Conservation (phyloP, 306 rosid genomes). For the Echinosophora koreensis region DNA sequence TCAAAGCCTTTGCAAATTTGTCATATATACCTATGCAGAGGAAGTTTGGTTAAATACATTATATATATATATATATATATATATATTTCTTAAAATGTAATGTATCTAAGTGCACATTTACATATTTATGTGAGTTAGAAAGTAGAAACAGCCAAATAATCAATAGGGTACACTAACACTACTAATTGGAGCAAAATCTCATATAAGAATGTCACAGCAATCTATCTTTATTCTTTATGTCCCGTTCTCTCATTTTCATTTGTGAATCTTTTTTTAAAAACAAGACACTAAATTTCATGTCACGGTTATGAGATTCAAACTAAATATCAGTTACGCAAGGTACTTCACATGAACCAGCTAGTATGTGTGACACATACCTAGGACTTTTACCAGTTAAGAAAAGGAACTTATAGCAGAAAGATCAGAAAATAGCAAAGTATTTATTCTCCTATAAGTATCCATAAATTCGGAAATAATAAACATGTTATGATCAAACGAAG, state of each 20-base stretch:
- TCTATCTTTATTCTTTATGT: constrained; percentile 1
- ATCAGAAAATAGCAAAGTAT: constrained; percentile 18
- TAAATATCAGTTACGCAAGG: constrained; percentile 18
- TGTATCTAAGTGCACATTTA: constrained; percentile 37
- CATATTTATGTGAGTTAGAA: constrained; percentile 6
- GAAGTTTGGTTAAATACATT: constrained; percentile 30
- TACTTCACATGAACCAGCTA: constrained; percentile 28
- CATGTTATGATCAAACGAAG: constrained; percentile 21
- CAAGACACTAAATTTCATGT: neutral
- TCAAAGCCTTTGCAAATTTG: constrained; percentile 75
- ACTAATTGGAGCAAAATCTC: constrained; percentile 23
- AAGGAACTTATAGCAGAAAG: constrained; percentile 33
- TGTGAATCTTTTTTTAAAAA: neutral
- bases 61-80: too few relatives aligned
- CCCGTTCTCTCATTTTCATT: constrained; percentile 23
- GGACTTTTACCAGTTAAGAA: constrained; percentile 2
- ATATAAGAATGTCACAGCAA: constrained; percentile 22
- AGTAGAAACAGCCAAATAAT: constrained; percentile 10
- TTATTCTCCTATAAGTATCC: constrained; percentile 17
- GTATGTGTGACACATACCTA: constrained; percentile 9
- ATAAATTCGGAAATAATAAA: constrained; percentile 29
- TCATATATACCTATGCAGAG: constrained; percentile 78
- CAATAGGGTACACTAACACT: constrained; percentile 29
- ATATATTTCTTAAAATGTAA: neutral
- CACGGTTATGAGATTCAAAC: constrained; percentile 14